phyloP scores from a whole-genome alignment of 2,329 filamentous ascomycete genomes.

The Gaeumannomyces tritici region DNA sequence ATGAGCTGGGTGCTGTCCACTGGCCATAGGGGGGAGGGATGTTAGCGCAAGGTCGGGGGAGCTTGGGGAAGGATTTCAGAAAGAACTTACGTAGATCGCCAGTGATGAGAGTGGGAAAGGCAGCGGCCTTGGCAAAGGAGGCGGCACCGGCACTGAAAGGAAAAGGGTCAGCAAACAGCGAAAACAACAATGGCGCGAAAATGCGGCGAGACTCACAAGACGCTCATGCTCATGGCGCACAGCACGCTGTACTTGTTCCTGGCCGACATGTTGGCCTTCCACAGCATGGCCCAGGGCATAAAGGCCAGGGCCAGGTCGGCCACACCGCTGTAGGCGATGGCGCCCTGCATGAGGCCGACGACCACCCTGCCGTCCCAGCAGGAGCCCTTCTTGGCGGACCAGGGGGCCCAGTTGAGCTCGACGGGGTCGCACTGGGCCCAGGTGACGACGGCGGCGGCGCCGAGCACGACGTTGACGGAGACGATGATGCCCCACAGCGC shows the following conservation, averaged over 20 bases:
- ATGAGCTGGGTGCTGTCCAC: conserved; percentile 6
- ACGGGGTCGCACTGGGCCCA: conserved; percentile 21
- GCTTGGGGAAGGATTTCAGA: no score
- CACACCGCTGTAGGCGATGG: conserved; percentile 20
- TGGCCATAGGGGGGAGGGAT: neutral
- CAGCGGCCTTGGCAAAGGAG: conserved; percentile 5
- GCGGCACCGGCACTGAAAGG: neutral
- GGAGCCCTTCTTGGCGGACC: conserved; percentile 9
- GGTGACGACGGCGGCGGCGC: conserved; percentile 16
- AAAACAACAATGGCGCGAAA: neutral
- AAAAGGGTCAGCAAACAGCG: neutral
- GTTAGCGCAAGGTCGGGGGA: neutral
- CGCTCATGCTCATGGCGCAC: conserved; percentile 31
- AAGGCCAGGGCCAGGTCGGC: conserved; percentile 30
- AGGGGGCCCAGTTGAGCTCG: conserved; percentile 17
- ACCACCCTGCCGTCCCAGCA: conserved; percentile 21
- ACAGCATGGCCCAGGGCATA: conserved; percentile 30
- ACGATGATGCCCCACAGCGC: conserved; percentile 23
- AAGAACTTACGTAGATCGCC: conserved; percentile 5
- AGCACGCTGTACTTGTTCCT: conserved; percentile 30
- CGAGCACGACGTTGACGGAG: conserved; percentile 16
- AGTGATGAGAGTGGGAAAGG: conserved; percentile 5
- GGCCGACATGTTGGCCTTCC: conserved; percentile 25
- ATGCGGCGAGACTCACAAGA: conserved; percentile 21
- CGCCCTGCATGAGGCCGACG: conserved; percentile 13